Evolutionary conservation across 495 filamentous ascomycete genomes (phyloP), one percentile per base, ranked within the genome.

Genomic region (Penicillium cosmopolitanum): DNA sequence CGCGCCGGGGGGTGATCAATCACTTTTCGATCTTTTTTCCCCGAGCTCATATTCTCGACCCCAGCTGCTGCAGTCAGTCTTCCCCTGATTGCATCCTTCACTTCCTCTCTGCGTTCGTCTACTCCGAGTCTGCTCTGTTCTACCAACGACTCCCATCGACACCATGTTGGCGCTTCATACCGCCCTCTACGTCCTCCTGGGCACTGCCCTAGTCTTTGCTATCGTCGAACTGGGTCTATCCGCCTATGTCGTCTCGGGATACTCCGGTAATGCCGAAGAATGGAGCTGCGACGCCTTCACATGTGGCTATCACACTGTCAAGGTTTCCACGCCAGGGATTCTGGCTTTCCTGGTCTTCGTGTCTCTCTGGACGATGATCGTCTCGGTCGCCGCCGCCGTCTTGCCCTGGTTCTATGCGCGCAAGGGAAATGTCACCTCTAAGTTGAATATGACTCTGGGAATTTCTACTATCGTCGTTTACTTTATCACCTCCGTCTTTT

Each of bases 401-500:
- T 53, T 69, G 36, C 68, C 72, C 8, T 70, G 69, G 66, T 51
- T 63, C 43, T 71, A 55, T 40, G 48, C 53, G 13, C 55, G 65
- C 7, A 69, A 64, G 53, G 61, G 58, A 9, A 34, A 36, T 6
- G 63, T 60, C 8, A 64, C 7, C 35, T 18, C 50, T 10, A 67
- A 60, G 55, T 43, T 69, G 31, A 74, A 73, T 53, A 58, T 28
- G 1, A 58, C 61, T 31, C 58, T 73, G 16, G 66, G 66, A 11
- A 50, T 67, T 10, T 38, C 9, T 3, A 59, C 69, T 18, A 50
- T 65, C 18, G 51, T 62, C 3, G n/a, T 65, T 16, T 71, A 69
- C 55, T 69, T 69, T 46, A 28, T 74, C 33, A 74, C 66, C 8
- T 68, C 64, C 60, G 66, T 73, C 16, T 74, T 74, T 42, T 74